phyloP scores from a whole-genome alignment of 495 filamentous ascomycete genomes.

The Annulohypoxylon maeteangense region DNA sequence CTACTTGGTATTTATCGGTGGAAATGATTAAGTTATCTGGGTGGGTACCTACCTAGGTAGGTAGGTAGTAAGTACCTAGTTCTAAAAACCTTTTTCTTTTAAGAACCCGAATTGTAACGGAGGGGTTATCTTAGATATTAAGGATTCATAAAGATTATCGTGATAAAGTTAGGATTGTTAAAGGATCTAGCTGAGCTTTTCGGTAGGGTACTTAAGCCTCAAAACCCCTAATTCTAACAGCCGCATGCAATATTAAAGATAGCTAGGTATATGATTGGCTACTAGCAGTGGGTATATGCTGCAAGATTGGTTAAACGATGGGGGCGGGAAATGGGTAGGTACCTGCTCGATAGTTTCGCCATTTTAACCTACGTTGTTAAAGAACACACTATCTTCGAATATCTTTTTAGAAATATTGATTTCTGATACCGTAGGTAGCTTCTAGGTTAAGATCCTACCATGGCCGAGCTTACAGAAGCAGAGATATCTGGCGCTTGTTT shows the following conservation, averaged over 20 bases:
- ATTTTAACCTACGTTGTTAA: neutral
- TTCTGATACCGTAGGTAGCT: no score
- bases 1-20: no score
- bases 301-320: neutral
- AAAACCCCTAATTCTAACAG: conserved; percentile 1
- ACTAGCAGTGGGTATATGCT: neutral
- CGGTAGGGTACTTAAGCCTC: neutral
- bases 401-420: no score
- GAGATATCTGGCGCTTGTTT: neutral
- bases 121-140: no score
- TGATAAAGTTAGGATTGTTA: neutral
- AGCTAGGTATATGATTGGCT: neutral
- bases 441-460: neutral
- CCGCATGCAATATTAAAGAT: neutral
- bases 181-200: neutral
- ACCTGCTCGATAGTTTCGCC: neutral
- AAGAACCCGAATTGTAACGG: no score
- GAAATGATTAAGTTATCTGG: no score
- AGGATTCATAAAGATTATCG: no score
- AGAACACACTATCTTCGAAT: no score
- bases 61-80: no score
- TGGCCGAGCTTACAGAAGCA: neutral
- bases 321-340: neutral
- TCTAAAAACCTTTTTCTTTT: no score
- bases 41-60: no score